These are phyloP conservation scores for Darksidea phi DNA, from an alignment of 495 filamentous ascomycete genomes.

Conservation along the genomic window DNA sequence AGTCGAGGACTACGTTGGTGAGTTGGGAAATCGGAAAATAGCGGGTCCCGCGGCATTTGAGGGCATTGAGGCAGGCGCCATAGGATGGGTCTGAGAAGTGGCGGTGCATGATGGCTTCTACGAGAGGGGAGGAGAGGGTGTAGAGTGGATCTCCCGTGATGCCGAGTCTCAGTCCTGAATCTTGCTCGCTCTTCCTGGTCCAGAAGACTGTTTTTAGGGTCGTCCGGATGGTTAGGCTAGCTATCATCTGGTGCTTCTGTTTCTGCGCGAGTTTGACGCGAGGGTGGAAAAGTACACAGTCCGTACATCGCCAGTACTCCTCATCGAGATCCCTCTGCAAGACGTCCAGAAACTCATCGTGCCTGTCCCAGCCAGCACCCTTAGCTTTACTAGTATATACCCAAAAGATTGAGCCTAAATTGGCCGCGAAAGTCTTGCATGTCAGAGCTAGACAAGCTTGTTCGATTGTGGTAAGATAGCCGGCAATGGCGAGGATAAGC, in stretches of 20 bases:
- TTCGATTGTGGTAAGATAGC: slow-evolving; percentile 3
- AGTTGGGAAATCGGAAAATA: not conserved
- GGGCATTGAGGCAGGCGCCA: slow-evolving; percentile 17
- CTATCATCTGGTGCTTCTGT: too few relatives aligned
- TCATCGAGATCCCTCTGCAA: slow-evolving; percentile 11
- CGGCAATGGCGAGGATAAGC: slow-evolving; percentile 8
- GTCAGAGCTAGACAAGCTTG: slow-evolving; percentile 21
- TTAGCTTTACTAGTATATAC: slow-evolving; percentile 1
- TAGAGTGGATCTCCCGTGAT: too few relatives aligned
- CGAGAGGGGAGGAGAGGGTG: slow-evolving; percentile 12
- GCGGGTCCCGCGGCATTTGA: slow-evolving; percentile 15
- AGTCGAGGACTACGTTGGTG: slow-evolving; percentile 8
- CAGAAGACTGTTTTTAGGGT: too few relatives aligned
- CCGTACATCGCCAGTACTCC: slow-evolving; percentile 22
- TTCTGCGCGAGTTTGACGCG: not conserved
- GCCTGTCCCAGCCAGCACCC: slow-evolving; percentile 12
- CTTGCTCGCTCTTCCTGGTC: too few relatives aligned
- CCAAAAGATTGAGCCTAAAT: slow-evolving; percentile 12
- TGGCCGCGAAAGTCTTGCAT: slow-evolving; percentile 6
- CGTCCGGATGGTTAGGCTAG: too few relatives aligned
- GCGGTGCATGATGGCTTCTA: slow-evolving; percentile 19
- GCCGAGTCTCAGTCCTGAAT: too few relatives aligned
- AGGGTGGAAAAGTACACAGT: slow-evolving; percentile 14
- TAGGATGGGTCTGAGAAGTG: slow-evolving; percentile 4
- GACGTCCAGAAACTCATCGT: slow-evolving; percentile 18